Evolutionary conservation across 2,329 filamentous ascomycete species (phyloP), one percentile per base, ranked within the genome.

Genomic region (Stylonectria norvegica): DNA sequence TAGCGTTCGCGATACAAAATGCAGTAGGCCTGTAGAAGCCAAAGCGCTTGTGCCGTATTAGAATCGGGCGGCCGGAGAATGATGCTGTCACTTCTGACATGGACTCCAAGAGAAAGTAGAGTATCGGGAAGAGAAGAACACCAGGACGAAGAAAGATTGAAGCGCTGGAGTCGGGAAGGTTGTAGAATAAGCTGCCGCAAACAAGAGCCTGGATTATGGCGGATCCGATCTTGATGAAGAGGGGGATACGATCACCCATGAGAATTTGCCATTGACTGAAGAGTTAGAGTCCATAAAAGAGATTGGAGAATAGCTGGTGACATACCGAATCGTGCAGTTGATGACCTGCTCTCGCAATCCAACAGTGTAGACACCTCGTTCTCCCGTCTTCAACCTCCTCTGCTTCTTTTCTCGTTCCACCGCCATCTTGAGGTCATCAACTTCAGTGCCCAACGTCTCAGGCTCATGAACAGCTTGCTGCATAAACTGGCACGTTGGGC

Each of bases 131-230:
- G 50, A 65, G 66, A 1, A 66, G 42, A 1, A 60, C 50, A 4
- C 56, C 57, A 2, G 55, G 50, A 0, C 64, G 59, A 19, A 56
- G 52, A 60, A 76, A 85, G 61, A 86, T 83, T 43, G 75, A 80
- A 5, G 61, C 56, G 5, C 78, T 81, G 17, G 71, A 70, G 1
- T 64, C 47, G 5, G 68, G 58, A 15, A 85, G 63, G 55, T 85
- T 78, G 67, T 76, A 87, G 61, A 86, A 87, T 42, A 87, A 73
- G 38, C 59, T 78, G 70, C 49, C 79, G 37, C 85, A 75, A 48
- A 88, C 77, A 34, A 88, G 66, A 22, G 81, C 76, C 66, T 85
- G 77, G 47, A 79, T 67, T 28, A 77, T 72, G 53, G 85, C 83
- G 53, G 85, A 82, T 44, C 79, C 70, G 2, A 79, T 39, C 30